These are phyloP conservation scores for Themeda triandra DNA, from an alignment of 176 grass and related monocot species.

Conservation along the genomic window DNA sequence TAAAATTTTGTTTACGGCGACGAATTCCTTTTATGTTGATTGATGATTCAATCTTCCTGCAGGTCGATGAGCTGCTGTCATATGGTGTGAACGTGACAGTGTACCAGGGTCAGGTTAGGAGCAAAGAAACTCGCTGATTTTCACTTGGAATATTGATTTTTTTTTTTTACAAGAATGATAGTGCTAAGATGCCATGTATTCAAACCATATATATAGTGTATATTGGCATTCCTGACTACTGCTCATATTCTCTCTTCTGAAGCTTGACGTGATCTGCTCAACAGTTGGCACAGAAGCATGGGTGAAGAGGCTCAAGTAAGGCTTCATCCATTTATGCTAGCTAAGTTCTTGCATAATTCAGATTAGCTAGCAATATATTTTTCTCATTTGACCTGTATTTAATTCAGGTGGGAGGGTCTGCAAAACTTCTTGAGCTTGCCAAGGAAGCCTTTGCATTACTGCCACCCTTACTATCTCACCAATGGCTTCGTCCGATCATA, in stretches of 20 bases:
- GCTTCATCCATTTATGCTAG: not conserved
- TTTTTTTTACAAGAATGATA: not conserved
- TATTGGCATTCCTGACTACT: no score
- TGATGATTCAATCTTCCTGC: not conserved
- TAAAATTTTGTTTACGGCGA: not conserved
- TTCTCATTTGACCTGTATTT: not conserved
- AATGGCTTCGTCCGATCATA: not conserved
- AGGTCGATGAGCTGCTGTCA: conserved; percentile 60
- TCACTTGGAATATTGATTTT: no score
- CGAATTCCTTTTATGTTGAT: not conserved
- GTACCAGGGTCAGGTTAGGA: conserved; percentile 61
- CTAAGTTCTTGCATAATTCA: not conserved
- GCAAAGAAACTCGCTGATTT: not conserved
- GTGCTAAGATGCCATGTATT: not conserved
- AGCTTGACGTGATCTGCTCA: conserved; percentile 61
- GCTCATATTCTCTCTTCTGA: not conserved
- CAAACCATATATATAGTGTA: no score
- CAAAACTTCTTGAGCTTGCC: not conserved
- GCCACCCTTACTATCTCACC: not conserved
- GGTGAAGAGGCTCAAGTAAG: conserved; percentile 58
- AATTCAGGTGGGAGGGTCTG: conserved; percentile 31
- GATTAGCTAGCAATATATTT: not conserved
- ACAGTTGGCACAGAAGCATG: conserved; percentile 50
- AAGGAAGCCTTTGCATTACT: not conserved
- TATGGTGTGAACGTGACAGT: conserved; percentile 63